phyloP scores from a whole-genome alignment of 768 basidiomycete genomes.

The Kwoniella botswanensis region DNA sequence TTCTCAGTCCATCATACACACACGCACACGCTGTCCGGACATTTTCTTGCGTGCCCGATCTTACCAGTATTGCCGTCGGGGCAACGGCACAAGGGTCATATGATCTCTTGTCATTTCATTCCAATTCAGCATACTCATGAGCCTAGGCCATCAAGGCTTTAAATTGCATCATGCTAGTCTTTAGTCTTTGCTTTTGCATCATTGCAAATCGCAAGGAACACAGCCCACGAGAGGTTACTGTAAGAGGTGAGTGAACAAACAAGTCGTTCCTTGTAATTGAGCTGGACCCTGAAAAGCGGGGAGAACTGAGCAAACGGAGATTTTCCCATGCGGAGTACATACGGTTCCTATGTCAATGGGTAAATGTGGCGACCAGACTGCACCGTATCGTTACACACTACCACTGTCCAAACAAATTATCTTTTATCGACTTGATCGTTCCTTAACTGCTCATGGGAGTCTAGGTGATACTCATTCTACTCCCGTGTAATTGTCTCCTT shows the following conservation, averaged over 20 bases:
- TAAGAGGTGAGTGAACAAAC: background rate
- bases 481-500: no score
- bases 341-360: background rate
- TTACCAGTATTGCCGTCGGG: background rate
- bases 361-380: background rate
- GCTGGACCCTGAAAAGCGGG: conserved; percentile 8
- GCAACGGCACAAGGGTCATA: background rate
- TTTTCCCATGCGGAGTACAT: background rate
- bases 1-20: background rate
- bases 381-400: no score
- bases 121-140: no score
- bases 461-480: no score
- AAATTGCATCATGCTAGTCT: background rate
- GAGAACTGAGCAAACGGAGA: background rate
- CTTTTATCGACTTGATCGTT: no score
- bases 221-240: background rate
- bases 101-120: background rate
- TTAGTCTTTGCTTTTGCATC: background rate
- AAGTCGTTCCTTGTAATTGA: background rate
- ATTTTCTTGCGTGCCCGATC: no score
- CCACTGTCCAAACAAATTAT: no score
- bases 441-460: no score
- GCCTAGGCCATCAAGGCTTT: no score
- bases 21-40: background rate
- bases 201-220: background rate